Percentiles rank a stretch among this genome's conserved stretches.
Evolutionary conservation across 148 eudicot genomes (phyloP).

Genomic region (Chenopodium formosanum): DNA sequence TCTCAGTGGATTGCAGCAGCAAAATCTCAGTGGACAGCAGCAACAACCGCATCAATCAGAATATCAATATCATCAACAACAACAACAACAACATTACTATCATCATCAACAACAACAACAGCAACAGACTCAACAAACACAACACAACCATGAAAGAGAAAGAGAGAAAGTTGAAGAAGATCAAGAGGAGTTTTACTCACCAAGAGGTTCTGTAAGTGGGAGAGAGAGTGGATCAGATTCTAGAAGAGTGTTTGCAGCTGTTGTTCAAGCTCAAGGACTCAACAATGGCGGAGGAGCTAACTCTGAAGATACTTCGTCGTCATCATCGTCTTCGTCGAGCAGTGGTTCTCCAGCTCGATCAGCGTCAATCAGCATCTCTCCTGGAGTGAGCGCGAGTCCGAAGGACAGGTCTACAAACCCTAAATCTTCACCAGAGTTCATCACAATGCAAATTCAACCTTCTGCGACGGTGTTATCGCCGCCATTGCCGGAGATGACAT

Average conservation of each 20-base stretch:
- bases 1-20: too few species aligned
- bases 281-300: conserved; percentile 23
- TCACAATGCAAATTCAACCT: conserved; percentile 41
- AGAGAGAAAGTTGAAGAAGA: conserved; percentile 38
- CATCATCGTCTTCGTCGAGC: conserved; percentile 51
- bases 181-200: conserved; percentile 85
- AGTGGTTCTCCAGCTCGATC: conserved; percentile 71
- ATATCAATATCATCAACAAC: too few species aligned
- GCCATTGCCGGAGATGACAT: conserved; percentile 40
- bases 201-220: conserved; percentile 67
- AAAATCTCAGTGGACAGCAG: too few species aligned
- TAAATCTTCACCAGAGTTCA: conserved; percentile 68
- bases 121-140: not conserved
- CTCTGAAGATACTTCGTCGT: conserved; percentile 36
- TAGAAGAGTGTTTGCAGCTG: conserved; percentile 45
- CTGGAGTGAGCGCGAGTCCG: conserved; percentile 63
- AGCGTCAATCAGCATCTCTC: conserved; percentile 67
- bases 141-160: not conserved
- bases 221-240: conserved; percentile 69
- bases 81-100: conserved; percentile 1
- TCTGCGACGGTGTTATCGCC: conserved; percentile 26
- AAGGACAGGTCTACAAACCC: conserved; percentile 36
- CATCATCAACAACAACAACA: not conserved
- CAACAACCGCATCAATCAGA: too few species aligned
- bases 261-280: conserved; percentile 34